phyloP scores from a whole-genome alignment of 768 basidiomycete genomes.

The Filobasidium wieringae region DNA sequence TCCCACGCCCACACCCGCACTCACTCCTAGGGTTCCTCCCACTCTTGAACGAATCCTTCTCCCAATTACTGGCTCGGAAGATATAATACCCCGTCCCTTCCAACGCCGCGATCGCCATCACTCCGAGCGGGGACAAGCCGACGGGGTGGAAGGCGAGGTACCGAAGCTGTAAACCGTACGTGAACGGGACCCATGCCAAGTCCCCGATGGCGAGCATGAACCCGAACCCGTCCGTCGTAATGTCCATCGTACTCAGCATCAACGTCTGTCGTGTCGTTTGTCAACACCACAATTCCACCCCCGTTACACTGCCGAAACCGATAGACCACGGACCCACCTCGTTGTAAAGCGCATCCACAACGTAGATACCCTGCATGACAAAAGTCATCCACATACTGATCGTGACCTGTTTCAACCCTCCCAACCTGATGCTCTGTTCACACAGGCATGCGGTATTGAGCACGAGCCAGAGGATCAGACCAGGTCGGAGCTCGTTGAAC shows the following conservation, averaged over 20 bases:
- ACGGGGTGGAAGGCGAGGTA: conserved; percentile 83
- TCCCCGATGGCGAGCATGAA: conserved; percentile 96
- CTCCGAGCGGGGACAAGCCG: conserved; percentile 56
- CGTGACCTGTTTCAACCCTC: conserved; percentile 44
- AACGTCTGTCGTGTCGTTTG: conserved; percentile 58
- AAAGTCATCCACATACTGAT: conserved; percentile 88
- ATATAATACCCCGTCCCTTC: conserved; percentile 75
- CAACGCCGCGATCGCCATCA: conserved; percentile 51
- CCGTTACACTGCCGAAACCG: neutral
- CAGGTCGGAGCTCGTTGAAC: conserved; percentile 76
- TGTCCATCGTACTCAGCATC: conserved; percentile 91
- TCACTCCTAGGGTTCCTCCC: conserved; percentile 87
- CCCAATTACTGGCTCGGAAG: conserved; percentile 74
- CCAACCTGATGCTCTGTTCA: conserved; percentile 62
- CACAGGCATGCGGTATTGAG: conserved; percentile 83
- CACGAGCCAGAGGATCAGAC: conserved; percentile 82
- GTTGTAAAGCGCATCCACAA: conserved; percentile 74
- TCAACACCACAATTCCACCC: neutral
- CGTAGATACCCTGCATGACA: conserved; percentile 75
- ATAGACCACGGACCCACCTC: conserved; percentile 52
- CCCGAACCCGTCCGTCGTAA: conserved; percentile 93
- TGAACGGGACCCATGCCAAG: conserved; percentile 86
- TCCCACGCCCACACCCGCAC: conserved; percentile 16
- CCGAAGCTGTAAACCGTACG: conserved; percentile 83
- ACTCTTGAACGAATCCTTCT: conserved; percentile 91